phyloP scores from a whole-genome alignment of 805 yeast species.

The Scheffersomyces lignosus region DNA sequence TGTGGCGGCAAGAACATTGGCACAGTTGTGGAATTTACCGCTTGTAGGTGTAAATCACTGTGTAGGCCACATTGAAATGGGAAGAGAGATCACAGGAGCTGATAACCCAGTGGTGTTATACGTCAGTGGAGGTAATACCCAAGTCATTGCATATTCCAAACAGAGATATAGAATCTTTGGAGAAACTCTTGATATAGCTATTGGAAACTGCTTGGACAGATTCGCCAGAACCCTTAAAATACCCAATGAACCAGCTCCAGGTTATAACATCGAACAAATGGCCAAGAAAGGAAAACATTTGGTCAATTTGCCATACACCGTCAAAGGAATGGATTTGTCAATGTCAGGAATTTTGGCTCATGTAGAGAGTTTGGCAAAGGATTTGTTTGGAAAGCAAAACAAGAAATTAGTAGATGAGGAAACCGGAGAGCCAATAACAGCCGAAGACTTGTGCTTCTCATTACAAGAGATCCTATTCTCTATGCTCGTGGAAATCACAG shows the following conservation, averaged over 20 bases:
- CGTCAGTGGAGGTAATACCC: conserved; percentile 98
- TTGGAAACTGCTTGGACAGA: conserved; percentile 94
- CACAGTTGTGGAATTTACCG: conserved; percentile 80
- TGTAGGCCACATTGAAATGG: conserved; percentile 98
- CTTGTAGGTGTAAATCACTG: conserved; percentile 96
- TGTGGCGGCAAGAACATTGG: conserved; percentile 83
- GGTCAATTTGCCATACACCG: conserved; percentile 89
- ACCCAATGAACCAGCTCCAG: conserved; percentile 94
- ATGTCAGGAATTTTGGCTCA: conserved; percentile 94
- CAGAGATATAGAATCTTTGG: conserved; percentile 97
- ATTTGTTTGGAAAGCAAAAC: conserved; percentile 48
- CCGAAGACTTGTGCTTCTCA: conserved; percentile 89
- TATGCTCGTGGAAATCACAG: conserved; percentile 97
- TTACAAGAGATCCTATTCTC: conserved; percentile 91
- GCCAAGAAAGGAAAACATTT: conserved; percentile 69
- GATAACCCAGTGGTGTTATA: conserved; percentile 94
- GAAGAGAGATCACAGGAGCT: conserved; percentile 97
- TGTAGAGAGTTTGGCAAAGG: conserved; percentile 78
- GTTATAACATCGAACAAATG: conserved; percentile 93
- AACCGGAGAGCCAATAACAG: conserved; percentile 57
- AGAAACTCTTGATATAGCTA: conserved; percentile 97
- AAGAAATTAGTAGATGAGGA: conserved; percentile 41
- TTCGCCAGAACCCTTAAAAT: conserved; percentile 90
- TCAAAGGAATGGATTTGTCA: conserved; percentile 96
- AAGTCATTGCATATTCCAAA: conserved; percentile 92